A percentile compares a stretch with the other conserved stretches of the same genome.
These are phyloP conservation scores for Fusarium sp. DNA, from an alignment of 2,329 filamentous ascomycete species.

Conservation along the genomic window DNA sequence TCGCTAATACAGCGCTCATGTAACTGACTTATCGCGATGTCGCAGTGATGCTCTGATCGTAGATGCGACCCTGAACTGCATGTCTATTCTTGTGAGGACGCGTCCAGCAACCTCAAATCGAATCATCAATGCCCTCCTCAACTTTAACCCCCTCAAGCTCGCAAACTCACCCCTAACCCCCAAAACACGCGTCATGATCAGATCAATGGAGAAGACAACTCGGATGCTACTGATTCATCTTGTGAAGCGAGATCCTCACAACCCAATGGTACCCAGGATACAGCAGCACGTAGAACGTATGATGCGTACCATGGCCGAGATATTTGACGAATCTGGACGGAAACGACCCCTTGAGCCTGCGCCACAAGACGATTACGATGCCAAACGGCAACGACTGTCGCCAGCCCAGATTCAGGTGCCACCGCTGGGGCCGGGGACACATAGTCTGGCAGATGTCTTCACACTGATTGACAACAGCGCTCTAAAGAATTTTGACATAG, in stretches of 20 bases:
- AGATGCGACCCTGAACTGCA: conserved; percentile 90
- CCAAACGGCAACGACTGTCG: conserved; percentile 84
- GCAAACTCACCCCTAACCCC: conserved; percentile 83
- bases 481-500: conserved; percentile 85
- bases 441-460: conserved; percentile 87
- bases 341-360: conserved; percentile 83
- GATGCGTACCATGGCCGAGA: conserved; percentile 81
- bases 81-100: conserved; percentile 86
- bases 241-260: conserved; percentile 86
- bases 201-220: conserved; percentile 95
- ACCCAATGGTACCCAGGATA: conserved; percentile 81
- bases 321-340: conserved; percentile 82
- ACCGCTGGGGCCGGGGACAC: conserved; percentile 80
- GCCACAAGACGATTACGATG: conserved; percentile 79
- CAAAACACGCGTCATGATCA: conserved; percentile 84
- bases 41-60: conserved; percentile 87
- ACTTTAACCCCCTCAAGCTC: conserved; percentile 91
- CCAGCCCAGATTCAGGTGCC: conserved; percentile 69
- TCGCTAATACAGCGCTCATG: not conserved
- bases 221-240: conserved; percentile 87
- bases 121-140: conserved; percentile 87
- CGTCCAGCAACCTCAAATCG: conserved; percentile 87
- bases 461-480: conserved; percentile 83
- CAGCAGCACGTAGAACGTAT: conserved; percentile 90
- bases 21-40: conserved; percentile 24